Evolutionary conservation across 352 stramenopile species (phyloP), one percentile per base, ranked within the genome.

Genomic region (Globisporangium yorkense): DNA sequence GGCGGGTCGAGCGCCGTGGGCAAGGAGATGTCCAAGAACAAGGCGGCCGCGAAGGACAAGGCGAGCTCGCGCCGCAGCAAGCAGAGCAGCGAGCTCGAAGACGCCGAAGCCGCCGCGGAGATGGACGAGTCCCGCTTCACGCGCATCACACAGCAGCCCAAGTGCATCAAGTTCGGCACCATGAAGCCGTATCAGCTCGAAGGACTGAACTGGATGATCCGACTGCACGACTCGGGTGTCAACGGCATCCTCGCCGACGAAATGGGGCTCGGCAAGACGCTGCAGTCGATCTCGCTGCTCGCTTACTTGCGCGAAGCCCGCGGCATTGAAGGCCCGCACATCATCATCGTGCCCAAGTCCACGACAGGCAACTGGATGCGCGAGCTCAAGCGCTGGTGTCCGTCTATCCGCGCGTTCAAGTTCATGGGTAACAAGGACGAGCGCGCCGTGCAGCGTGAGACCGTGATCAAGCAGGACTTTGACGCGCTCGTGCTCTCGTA

Each of bases 291-390:
- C 63, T 98, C 91, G 20, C 71, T 99, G 44, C 82, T 99, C 31
- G 96, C 95, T 39, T 97, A 98, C 67, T 78, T 99, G 41, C 84
- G 92, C n/a, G 96, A 98, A 57, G 96, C 88, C 37, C 71, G 88
- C 29, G 84, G 77, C 35, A 97, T 99, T 5, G 88, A 96, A 62
- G 97, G 97, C 4, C 97, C 97, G 5, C 98, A 98, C 70, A 89
- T 99, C n/a, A 96, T 99, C 55, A 97, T 99, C 41, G 97, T 98
- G 8, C 97, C 97, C 2, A 96, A 99, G 53, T 98, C 97, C 5
- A 99, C 97, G 24, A 86, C 99, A 10, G 94, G 96, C 43, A 99
- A 99, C 72, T 99, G 97, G 97, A 96, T 99, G 92, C 89, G 94
- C 59, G 97, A 99, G 72, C 88, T 99, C 50, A 87, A 97, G 77